Base-by-base conservation (phyloP, 768 basidiomycete genomes). In the Podaxis sp. region DNA sequence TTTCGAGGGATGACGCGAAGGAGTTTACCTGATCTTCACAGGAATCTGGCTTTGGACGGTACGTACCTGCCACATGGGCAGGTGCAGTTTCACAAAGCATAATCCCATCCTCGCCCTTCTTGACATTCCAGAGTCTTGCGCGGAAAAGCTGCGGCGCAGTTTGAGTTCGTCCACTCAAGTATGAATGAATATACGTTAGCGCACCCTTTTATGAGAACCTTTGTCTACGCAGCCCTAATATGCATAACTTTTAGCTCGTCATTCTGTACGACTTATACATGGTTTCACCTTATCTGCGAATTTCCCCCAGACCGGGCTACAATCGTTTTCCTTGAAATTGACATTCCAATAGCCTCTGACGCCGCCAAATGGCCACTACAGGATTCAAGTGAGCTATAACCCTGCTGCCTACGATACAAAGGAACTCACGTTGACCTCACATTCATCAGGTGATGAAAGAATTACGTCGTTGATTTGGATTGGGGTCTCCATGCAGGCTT, bases 321-420 rank as follows among this genome's bases (percentile, higher is more conserved):
- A 77, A n/a, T 63, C 67, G 20, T 58, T 63, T 55, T 73, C 70
- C 22, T 66, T 68, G 22, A 69, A 68, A 51, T 69, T 65, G 46
- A 74, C 67, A 1, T 68, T 63, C 76, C 76, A 77, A 58, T 70
- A 65, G 7, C 74, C 75, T 55, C 66, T 63, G 13, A 76, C 68
- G 26, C 64, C 66, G 53, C 75, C 74, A 51, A 75, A 71, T 4
- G 66, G 71, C 71, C 71, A 72, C 74, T 77, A 44, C 6, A 15
- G 17, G 15, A 15, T 52, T 13, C 22, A 37, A 17, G 24, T 60
- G 12, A 56, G 50, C 17, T 22, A n/a, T 26, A 30, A 49, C 7
- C 22, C 15, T 22, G 17, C 8, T 41, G 40, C 22, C 36, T 8
- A 28, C 30, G 5, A n/a, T 24, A 30, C 36, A 26, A 28, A 38